Evolutionary conservation across 495 filamentous ascomycete genomes (phyloP), one percentile per base, ranked within the genome.

Genomic region (Staphylotrichum tortipilum): DNA sequence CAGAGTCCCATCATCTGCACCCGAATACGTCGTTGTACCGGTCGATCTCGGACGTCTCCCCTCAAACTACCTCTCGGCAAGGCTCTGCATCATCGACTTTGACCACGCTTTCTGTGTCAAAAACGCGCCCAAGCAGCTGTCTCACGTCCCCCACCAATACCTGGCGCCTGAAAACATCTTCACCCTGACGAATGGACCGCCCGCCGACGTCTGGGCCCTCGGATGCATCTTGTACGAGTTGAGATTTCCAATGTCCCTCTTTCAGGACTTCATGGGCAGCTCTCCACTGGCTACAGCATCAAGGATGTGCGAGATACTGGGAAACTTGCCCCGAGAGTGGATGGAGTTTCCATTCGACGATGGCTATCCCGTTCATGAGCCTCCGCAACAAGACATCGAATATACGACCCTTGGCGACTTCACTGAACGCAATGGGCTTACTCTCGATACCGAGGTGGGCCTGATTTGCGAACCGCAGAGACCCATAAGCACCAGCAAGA

Each of bases 81-180:
- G 22, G 17, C 17, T 47, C 33, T 37, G 44, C 33, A 47, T 47
- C n/a, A n/a, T 47, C 12, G 44, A 47, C 31, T 47, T 36, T 18
- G 44, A 47, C 31, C 30, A 36, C 7, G 44, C 44, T 8, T 47
- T 47, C 44, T 21, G 9, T 9, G 14, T 23, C 23, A 15, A 8
- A 24, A 28, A 37, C 22, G 14, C 44, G 29, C 44, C 44, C 9
- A 33, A 4, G 7, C 12, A 47, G 14, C 4, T 47, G 7, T 10
- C 44, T 14, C 7, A 11, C 31, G 26, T 35, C 44, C 21, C 21
- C 5, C 1, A 9, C 22, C n/a, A 22, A 17, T 47, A 35, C 31
- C 18, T 47, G 21, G 44, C 44, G 1, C 31, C 33, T 21, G 33
- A 47, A 24, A 23, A 15, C 33, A 28, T 47, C 21, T 47, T 47